These are phyloP conservation scores for Candida sanyaensis DNA, from an alignment of 1,139 yeast species.

Conservation along the genomic window DNA sequence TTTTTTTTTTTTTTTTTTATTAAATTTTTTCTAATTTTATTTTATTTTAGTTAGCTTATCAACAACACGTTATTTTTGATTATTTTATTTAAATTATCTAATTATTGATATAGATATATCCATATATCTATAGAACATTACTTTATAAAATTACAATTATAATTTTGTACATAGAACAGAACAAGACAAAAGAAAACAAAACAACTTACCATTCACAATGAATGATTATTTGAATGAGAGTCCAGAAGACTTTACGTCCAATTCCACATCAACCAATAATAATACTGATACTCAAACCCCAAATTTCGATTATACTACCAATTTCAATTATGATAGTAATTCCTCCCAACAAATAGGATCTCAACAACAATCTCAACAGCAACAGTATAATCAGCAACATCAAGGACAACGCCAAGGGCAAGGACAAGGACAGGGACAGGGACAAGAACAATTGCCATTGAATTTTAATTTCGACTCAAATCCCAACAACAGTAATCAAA, in stretches of 20 bases:
- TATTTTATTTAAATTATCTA: no score
- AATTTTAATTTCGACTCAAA: slow-evolving; percentile 9
- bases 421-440: slow-evolving; percentile 14
- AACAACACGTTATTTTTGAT: no score
- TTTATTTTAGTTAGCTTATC: not conserved
- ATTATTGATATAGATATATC: no score
- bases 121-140: no score
- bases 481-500: slow-evolving; percentile 9
- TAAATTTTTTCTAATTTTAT: not conserved
- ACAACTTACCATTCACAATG: slow-evolving; percentile 19
- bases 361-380: not conserved
- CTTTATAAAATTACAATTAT: no score
- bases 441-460: slow-evolving; percentile 11
- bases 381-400: not conserved
- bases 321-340: slow-evolving; percentile 1
- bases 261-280: slow-evolving; percentile 9
- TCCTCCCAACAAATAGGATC: no score
- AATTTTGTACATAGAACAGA: not conserved
- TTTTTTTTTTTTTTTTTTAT: not conserved
- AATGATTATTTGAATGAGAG: slow-evolving; percentile 42
- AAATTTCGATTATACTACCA: slow-evolving; percentile 2
- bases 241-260: slow-evolving; percentile 28
- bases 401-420: slow-evolving; percentile 6
- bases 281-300: slow-evolving; percentile 4
- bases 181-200: no score